phyloP scores from a whole-genome alignment of 345 rosid genomes.

The Populus ilicifolia region DNA sequence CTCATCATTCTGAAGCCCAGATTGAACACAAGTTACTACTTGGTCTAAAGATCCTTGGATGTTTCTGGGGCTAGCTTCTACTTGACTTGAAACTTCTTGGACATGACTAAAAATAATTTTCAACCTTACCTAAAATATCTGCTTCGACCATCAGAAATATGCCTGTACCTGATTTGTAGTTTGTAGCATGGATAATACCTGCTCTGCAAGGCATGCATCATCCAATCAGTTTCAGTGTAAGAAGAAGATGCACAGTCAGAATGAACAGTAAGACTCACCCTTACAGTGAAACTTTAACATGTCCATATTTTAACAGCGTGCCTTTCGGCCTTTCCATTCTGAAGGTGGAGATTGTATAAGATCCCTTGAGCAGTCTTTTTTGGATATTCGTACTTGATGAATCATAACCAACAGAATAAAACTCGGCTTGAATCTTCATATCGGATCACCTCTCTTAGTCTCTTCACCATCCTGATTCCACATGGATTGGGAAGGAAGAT shows the following conservation, averaged over 20 bases:
- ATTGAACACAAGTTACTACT: no score
- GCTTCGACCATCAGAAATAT: background rate
- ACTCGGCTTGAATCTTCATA: background rate
- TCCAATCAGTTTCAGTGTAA: background rate
- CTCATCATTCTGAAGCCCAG: background rate
- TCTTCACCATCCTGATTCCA: background rate
- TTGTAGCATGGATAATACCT: background rate
- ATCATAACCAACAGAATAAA: background rate
- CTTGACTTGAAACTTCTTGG: background rate
- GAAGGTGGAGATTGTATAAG: background rate
- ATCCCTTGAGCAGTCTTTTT: background rate
- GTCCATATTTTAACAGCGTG: background rate
- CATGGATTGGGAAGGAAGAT: background rate
- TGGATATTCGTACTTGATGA: background rate
- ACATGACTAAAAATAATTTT: background rate
- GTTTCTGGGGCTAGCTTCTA: background rate
- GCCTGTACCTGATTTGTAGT: background rate
- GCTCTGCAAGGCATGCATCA: background rate
- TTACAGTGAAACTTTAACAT: background rate
- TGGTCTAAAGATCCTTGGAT: background rate
- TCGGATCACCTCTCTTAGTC: background rate
- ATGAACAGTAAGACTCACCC: background rate
- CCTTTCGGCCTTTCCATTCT: background rate
- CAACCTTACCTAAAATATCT: background rate
- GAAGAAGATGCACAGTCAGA: background rate